Base-by-base conservation (phyloP, 352 stramenopile species). In the Phytopythium aichiense region DNA sequence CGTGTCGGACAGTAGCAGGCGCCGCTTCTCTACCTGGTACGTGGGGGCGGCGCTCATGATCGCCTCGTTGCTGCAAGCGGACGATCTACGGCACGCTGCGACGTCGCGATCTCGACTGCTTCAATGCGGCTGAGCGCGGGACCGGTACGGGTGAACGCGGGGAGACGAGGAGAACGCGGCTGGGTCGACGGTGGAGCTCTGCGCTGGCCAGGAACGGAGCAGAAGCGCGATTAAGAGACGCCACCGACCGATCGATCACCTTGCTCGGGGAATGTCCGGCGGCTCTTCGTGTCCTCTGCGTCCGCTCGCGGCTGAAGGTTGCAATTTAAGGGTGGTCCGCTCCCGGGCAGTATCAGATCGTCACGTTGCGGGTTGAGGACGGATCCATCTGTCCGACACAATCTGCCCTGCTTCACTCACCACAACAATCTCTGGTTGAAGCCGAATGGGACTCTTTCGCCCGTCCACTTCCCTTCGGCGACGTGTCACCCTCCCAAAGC, bases 21-120 rank as follows among this genome's bases (percentile, higher is more conserved):
- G 42, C 6, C n/a, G 7, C 3, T 25, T 7, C 23, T 53, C 33
- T 54, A 89, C 80, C 72, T 89, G 80, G 66, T 88, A 90, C 62
- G 80, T 85, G 45, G 80, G 51, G 35, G 69, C 73, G 68, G 72
- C 72, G 72, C 81, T 89, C 61, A 76, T 79, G 30, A 23, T 18
- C 33, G 31, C 61, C 30, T 53, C 62, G 46, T 16, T 35, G 22
- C 23, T 22, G 46, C 46, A 53, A 53, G 31, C 13, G 25, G 15
- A 18, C 46, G 23, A 52, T 52, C 23, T 20, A 18, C n/a, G 5
- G 45, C 23, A 18, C 5, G 2, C n/a, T 22, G 46, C 22, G 46
- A 53, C 25, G 23, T 35, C 23, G 25, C 11, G 46, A 53, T 35
- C 25, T 33, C 46, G 46, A 13, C 13, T 12, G 9, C 12, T 35